phyloP scores from a whole-genome alignment of 2,329 filamentous ascomycete genomes.

The Botrytis squamosa region DNA sequence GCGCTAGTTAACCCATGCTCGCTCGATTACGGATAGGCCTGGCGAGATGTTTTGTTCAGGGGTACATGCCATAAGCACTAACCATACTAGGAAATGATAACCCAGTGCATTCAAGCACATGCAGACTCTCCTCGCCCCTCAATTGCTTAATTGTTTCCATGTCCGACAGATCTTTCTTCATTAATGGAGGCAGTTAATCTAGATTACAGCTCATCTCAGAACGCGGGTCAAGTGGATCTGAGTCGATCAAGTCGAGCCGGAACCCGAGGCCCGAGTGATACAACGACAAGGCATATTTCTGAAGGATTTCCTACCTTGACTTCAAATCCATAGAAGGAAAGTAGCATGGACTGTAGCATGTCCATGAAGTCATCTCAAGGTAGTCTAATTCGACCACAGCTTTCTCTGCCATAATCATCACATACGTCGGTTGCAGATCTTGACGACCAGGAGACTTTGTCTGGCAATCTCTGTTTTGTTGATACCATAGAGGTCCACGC shows the following conservation, averaged over 20 bases:
- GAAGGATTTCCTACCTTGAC: not conserved
- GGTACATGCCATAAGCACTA: not conserved
- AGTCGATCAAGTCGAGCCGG: not conserved
- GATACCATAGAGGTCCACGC: not conserved
- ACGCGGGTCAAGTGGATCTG: not conserved
- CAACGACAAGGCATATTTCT: not conserved
- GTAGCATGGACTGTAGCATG: not conserved
- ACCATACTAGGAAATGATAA: not conserved
- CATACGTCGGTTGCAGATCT: not conserved
- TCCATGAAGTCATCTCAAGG: not conserved
- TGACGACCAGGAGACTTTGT: not conserved
- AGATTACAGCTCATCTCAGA: not conserved
- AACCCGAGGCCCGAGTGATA: not conserved
- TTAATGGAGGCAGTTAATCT: not conserved
- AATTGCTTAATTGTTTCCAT: not conserved
- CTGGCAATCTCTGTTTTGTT: not conserved
- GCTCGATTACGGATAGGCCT: not conserved
- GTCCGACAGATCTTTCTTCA: not conserved
- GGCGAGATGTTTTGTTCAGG: not conserved
- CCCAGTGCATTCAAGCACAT: not conserved
- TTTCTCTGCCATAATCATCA: not conserved
- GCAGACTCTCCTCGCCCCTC: not conserved
- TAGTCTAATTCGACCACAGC: not conserved
- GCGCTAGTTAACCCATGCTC: not conserved
- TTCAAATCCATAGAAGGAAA: not conserved